Percentiles rank a stretch among this genome's conserved stretches.
Evolutionary conservation across 108 stramenopile species (phyloP).

Genomic region (Fragilaria crotonensis): DNA sequence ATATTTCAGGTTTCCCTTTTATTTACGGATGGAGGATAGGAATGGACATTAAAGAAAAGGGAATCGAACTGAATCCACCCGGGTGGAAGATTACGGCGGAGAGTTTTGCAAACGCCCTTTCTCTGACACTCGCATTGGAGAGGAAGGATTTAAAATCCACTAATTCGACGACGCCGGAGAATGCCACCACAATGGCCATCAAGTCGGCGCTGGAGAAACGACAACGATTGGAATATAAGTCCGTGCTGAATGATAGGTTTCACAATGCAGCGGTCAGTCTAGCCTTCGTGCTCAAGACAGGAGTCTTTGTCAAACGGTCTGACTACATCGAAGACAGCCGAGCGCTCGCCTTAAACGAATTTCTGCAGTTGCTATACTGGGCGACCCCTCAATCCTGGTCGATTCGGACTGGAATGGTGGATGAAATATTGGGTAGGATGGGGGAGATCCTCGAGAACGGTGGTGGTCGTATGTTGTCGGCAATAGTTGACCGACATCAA

Average conservation of each 20-base stretch:
- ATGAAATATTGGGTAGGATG: conserved; percentile 16
- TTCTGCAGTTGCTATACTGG: conserved; percentile 25
- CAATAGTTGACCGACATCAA: conserved; percentile 15
- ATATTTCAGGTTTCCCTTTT: conserved; percentile 22
- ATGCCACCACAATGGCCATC: neutral
- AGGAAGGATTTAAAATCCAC: conserved; percentile 2
- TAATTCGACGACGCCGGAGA: conserved; percentile 6
- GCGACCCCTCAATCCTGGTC: conserved; percentile 24
- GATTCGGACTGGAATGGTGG: conserved; percentile 9
- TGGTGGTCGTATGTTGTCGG: neutral
- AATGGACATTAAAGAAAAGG: conserved; percentile 4
- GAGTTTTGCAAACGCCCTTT: conserved; percentile 10
- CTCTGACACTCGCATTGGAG: conserved; percentile 17
- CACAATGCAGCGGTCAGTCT: conserved; percentile 31
- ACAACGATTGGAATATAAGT: conserved; percentile 14
- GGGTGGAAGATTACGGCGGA: conserved; percentile 13
- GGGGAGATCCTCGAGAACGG: conserved; percentile 1
- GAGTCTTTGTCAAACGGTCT: conserved; percentile 7
- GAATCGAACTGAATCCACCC: conserved; percentile 14
- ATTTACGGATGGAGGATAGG: conserved; percentile 19
- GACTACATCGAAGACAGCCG: conserved; percentile 12
- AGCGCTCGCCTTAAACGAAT: conserved; percentile 15
- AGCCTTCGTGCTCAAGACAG: conserved; percentile 26
- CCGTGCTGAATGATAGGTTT: conserved; percentile 21
- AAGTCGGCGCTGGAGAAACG: conserved; percentile 14